Conservation (phyloP, 2,329 filamentous ascomycete genomes). For the Aspergillus nomiae region DNA sequence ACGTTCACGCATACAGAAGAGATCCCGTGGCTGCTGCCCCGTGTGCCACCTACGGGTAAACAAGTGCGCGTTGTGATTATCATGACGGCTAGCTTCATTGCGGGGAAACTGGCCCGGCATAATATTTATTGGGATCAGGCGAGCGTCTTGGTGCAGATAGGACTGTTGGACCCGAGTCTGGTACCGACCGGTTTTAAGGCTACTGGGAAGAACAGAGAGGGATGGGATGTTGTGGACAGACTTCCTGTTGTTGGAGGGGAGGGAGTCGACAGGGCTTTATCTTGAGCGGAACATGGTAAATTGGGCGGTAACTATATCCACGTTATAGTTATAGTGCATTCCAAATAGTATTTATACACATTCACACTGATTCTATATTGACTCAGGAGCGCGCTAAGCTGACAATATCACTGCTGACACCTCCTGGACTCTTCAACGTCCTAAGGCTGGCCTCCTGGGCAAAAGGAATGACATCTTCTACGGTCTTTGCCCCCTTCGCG, state of each 20-base stretch:
- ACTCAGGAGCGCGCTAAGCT: slow-evolving; percentile 14
- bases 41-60: slow-evolving; percentile 55
- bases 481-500: slow-evolving; percentile 52
- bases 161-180: slow-evolving; percentile 56
- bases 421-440: slow-evolving; percentile 73
- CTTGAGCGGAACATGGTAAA: not conserved
- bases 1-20: slow-evolving; percentile 57
- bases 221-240: slow-evolving; percentile 28
- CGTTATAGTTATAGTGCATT: not conserved
- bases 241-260: slow-evolving; percentile 41
- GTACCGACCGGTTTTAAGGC: slow-evolving; percentile 50
- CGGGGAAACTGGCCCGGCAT: slow-evolving; percentile 47
- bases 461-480: slow-evolving; percentile 69
- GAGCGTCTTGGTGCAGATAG: slow-evolving; percentile 61
- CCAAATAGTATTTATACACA: not conserved
- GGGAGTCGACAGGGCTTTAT: slow-evolving; percentile 27
- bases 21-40: slow-evolving; percentile 60
- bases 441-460: slow-evolving; percentile 80
- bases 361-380: not conserved
- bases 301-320: not conserved
- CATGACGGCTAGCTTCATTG: slow-evolving; percentile 48
- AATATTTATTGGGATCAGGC: slow-evolving; percentile 66
- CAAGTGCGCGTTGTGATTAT: slow-evolving; percentile 58
- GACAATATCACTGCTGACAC: slow-evolving; percentile 56
- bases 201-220: slow-evolving; percentile 31